Evolutionary conservation across 1,139 yeast species (phyloP).

Genomic region (Hemisphaericaspora lyxosophila): DNA sequence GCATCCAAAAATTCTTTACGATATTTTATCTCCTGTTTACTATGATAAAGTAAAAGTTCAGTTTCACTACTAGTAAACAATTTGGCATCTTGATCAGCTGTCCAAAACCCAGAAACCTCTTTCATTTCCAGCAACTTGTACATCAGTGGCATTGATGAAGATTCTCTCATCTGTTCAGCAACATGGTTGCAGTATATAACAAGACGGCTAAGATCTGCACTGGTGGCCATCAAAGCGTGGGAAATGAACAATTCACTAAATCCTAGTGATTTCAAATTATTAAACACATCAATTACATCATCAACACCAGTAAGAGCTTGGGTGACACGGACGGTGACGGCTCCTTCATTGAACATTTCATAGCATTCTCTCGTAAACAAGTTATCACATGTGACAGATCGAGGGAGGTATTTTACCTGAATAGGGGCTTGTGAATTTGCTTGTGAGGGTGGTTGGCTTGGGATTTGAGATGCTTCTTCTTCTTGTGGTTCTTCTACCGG

Average conservation of each 20-base stretch:
- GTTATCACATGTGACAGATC: conserved; percentile 6
- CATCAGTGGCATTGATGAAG: not conserved
- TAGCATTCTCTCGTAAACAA: conserved; percentile 1
- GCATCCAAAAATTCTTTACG: not conserved
- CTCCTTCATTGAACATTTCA: conserved; percentile 5
- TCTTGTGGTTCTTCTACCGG: not conserved
- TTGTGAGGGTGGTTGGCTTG: not conserved
- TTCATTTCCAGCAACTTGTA: not conserved
- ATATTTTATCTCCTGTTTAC: not conserved
- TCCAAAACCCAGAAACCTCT: not conserved
- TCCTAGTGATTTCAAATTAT: conserved; percentile 22
- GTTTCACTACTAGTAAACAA: not conserved
- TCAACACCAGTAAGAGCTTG: conserved; percentile 3
- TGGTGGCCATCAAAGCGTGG: conserved; percentile 29
- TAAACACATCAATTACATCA: conserved; percentile 14
- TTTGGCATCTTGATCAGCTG: not conserved
- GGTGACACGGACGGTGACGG: conserved; percentile 1
- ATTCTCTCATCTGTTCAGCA: not conserved
- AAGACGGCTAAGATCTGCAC: conserved; percentile 14
- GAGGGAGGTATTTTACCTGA: conserved; percentile 10
- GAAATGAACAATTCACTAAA: conserved; percentile 25
- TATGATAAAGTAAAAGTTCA: not conserved
- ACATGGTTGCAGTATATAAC: not conserved
- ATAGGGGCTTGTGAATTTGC: conserved; percentile 3
- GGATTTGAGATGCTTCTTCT: too few species aligned